Conservation (phyloP, 2,329 filamentous ascomycete species). For the Cryphonectria radicalis region DNA sequence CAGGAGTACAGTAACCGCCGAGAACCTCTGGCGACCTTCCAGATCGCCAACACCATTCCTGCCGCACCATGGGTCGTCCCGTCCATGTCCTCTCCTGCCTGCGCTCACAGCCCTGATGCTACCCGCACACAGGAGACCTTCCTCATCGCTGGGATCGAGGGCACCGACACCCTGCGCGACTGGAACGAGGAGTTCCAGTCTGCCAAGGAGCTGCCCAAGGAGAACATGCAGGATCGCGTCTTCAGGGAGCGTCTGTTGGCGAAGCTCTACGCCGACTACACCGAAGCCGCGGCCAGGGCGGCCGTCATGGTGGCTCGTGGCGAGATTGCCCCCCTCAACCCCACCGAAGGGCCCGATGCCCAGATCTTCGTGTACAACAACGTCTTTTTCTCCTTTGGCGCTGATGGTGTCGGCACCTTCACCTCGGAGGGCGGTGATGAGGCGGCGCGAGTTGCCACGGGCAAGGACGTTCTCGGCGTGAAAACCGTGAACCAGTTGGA, state of each 20-base stretch:
- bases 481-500: constrained; percentile 96
- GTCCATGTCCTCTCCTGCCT: constrained; percentile 64
- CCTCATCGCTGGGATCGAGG: constrained; percentile 87
- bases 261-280: constrained; percentile 97
- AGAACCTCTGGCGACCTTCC: constrained; percentile 90
- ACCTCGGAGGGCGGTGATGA: constrained; percentile 96
- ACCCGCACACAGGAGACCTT: constrained; percentile 92
- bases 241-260: constrained; percentile 93
- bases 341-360: constrained; percentile 87
- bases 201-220: constrained; percentile 89
- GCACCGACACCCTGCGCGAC: constrained; percentile 90
- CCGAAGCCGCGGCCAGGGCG: constrained; percentile 89
- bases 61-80: constrained; percentile 91
- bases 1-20: constrained; percentile 84
- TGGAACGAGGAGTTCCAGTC: constrained; percentile 99
- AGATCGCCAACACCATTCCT: constrained; percentile 93
- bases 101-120: constrained; percentile 78
- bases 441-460: constrained; percentile 91
- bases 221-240: constrained; percentile 91
- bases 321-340: constrained; percentile 91
- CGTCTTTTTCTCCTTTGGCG: constrained; percentile 98
- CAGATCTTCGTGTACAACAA: constrained; percentile 99
- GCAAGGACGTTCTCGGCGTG: constrained; percentile 94
- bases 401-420: constrained; percentile 96
- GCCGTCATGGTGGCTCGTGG: constrained; percentile 91